Evolutionary conservation across 169 alveolate species (phyloP), one percentile per base, ranked within the genome.

Genomic region (Plasmodium adleri): DNA sequence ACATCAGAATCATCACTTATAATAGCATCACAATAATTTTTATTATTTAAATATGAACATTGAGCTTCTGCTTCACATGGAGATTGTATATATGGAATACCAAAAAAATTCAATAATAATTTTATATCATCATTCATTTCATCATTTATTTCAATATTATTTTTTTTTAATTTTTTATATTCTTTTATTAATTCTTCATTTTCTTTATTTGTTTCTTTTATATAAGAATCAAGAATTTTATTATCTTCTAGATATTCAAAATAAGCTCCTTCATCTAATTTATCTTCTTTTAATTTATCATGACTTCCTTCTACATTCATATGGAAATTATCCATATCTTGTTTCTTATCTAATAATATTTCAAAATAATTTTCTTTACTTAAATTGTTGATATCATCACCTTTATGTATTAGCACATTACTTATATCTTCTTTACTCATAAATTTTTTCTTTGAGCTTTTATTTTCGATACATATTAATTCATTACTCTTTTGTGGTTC

Each of bases 11-110:
- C 99, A 63, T 98, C 99, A 6, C 99, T 95, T 1, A 98, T 90
- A 39, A 98, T 99, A 2, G 99, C 98, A 88, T 95, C 96, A 28
- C 96, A 96, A 39, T 92, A 72, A 26, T 96, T 96, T 13, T 43
- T 49, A 49, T 73, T 87, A 62, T 92, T 96, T 50, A 98, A 91
- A 52, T 88, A 90, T 5, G 99, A 98, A 26, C 99, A 97, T 56
- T 97, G 98, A 13, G 99, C 98, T 80, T 98, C 99, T 10, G 99
- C 99, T 89, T 98, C 99, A 17, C 97, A 96, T 3, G 99, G 99
- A 3, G 99, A 98, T n/a, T 95, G 96, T 60, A 98, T 88, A 92
- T 92, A 97, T 0, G 99, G 99, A 17, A 98, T 92, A 10, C 99
- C 99, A 78, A 96, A 96, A 28, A 97, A 94, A 8, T 91, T 88